These are phyloP conservation scores for Cercospora janseana DNA, from an alignment of 2,329 filamentous ascomycete genomes.

Conservation along the genomic window DNA sequence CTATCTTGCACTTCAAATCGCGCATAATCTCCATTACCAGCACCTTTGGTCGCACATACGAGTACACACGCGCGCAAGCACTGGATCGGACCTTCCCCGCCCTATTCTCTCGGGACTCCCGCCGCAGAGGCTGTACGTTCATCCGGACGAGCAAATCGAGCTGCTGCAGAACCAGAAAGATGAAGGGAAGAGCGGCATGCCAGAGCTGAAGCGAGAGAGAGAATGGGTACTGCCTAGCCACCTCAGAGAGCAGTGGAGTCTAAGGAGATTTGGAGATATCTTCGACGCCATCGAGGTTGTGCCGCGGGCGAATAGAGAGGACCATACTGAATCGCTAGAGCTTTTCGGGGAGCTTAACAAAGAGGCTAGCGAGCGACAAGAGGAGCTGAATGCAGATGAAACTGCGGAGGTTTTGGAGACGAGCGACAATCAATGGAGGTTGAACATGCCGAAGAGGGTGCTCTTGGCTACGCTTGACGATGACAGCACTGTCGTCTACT, in stretches of 20 bases:
- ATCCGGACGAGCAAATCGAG: slow-evolving; percentile 78
- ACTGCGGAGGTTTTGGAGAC: slow-evolving; percentile 22
- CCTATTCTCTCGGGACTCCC: slow-evolving; percentile 71
- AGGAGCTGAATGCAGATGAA: slow-evolving; percentile 19
- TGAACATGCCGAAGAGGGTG: slow-evolving; percentile 58
- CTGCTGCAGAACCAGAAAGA: slow-evolving; percentile 58
- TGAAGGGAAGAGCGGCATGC: slow-evolving; percentile 36
- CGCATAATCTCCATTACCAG: slow-evolving; percentile 70
- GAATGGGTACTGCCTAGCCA: slow-evolving; percentile 79
- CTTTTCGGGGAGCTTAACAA: slow-evolving; percentile 20
- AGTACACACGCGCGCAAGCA: slow-evolving; percentile 20
- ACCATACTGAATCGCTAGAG: slow-evolving; percentile 25
- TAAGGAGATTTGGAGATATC: slow-evolving; percentile 63
- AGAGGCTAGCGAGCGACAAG: slow-evolving; percentile 17
- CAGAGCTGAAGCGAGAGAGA: slow-evolving; percentile 45
- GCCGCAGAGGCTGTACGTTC: slow-evolving; percentile 69
- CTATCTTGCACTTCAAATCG: slow-evolving; percentile 59
- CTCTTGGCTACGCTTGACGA: slow-evolving; percentile 73
- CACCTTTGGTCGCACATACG: slow-evolving; percentile 69
- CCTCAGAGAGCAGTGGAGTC: slow-evolving; percentile 68
- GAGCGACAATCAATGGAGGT: slow-evolving; percentile 43
- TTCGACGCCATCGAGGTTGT: slow-evolving; percentile 57
- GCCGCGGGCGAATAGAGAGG: slow-evolving; percentile 40
- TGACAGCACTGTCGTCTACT: slow-evolving; percentile 82
- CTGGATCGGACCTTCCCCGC: slow-evolving; percentile 49